Base-by-base conservation (phyloP, 139 green algal species). In the Chlorella vulgaris region DNA sequence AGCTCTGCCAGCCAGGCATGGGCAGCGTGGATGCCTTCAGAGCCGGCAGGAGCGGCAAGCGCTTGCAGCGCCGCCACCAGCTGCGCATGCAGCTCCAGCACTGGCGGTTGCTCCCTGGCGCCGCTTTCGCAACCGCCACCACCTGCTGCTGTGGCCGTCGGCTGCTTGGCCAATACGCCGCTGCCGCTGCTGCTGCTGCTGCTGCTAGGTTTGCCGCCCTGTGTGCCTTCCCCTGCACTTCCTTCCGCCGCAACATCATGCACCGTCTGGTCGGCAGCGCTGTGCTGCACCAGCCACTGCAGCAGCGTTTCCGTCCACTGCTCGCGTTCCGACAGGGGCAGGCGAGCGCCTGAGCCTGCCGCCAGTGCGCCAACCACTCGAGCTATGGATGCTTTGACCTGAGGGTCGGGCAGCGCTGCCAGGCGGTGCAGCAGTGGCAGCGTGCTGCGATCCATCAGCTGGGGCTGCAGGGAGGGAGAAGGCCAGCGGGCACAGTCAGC, bases 1-100 rank as follows among this genome's bases (percentile, higher is more conserved):
- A 95, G 70, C 19, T 90, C 83, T 3, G 86, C 86, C 40, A 96
- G 88, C 92, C 92, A 96, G 40, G 86, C 82, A 76, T 92, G 83
- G 0, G 90, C 90, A 15, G 93, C 82, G n/a, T 87, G 83, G 21
- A 93, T 78, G 3, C 92, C 92, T 0, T 82, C 50, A 1, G 66
- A 69, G 19, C 90, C 90, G 2, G 81, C 62, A 19, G 77, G 63
- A 1, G 80, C 53, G 2, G 89, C 78, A 7, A 96, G 83, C 2
- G 78, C 87, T 21, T 38, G 60, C 55, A 82, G 33, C 1, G 77
- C 77, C 24, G 36, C 50, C 28, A 35, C 24, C 26, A 83, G 39
- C 68, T 7, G 2, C 39, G 7, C 28, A 5, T 65, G 31, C 31
- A 0, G 24, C 47, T 42, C 29, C 31, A 18, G 29, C 19, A 7